These are phyloP conservation scores for Fusarium sp. DNA, from an alignment of 2,329 filamentous ascomycete genomes.

Conservation along the genomic window DNA sequence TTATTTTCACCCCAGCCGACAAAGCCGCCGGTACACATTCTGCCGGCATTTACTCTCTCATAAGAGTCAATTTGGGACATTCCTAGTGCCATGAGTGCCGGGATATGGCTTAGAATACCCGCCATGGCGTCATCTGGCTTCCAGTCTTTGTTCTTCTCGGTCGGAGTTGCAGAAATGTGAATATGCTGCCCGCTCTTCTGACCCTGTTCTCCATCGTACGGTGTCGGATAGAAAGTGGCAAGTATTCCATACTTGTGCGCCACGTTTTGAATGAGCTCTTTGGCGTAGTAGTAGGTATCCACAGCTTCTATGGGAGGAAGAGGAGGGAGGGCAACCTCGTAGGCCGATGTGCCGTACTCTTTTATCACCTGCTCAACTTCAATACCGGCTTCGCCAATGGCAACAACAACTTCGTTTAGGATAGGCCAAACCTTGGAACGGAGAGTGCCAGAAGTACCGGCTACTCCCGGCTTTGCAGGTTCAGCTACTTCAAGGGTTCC, in stretches of 20 bases:
- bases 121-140: neutral
- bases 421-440: constrained; percentile 2
- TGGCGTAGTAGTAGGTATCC: constrained; percentile 1
- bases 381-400: neutral
- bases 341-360: constrained; percentile 6
- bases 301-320: constrained; percentile 4
- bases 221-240: constrained; percentile 16
- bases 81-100: neutral
- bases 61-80: constrained; percentile 14
- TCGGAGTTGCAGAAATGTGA: constrained; percentile 1
- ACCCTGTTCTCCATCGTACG: neutral
- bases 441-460: neutral
- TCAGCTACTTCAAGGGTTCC: neutral
- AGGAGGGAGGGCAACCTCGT: constrained; percentile 7
- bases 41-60: neutral
- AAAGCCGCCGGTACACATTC: constrained; percentile 4
- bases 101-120: constrained; percentile 7
- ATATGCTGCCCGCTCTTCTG: constrained; percentile 18
- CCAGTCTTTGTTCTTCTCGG: neutral
- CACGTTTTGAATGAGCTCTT: neutral
- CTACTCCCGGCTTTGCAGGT: neutral
- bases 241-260: neutral
- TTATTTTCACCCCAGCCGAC: constrained; percentile 17
- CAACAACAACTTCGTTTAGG: neutral
- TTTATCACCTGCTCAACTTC: constrained; percentile 8